Base-by-base conservation (phyloP, 257 asterid species). In the Scutellaria minor region DNA sequence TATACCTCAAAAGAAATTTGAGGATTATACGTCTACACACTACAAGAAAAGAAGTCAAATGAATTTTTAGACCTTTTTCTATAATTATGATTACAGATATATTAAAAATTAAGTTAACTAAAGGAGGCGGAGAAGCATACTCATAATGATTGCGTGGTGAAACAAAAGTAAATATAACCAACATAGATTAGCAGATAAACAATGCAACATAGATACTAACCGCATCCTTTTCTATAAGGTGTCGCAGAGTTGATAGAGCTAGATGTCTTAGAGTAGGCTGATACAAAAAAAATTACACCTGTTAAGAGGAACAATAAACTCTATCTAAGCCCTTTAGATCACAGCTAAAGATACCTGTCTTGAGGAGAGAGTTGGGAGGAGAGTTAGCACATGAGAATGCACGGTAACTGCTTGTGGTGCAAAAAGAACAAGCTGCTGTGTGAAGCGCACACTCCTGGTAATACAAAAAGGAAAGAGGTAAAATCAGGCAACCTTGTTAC, bases 141-240 rank as follows among this genome's bases (percentile, higher is more conserved):
- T 66, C n/a, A 45, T n/a, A 18, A 27, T 6, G 46, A 37, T 27
- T 31, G 77, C 47, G 66, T 65, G 20, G 45, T 31, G 24, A 55
- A 64, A 60, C 63, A 68, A 61, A 18, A 60, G 63, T 52, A 14
- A n/a, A 56, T 48, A 59, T 63, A 66, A 69, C 37, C 14, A 47
- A 75, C 70, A 74, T 37, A 74, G 53, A 62, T 66, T 63, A 69
- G 51, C 41, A 74, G 53, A 55, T 45, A 35, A 61, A 48, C 61
- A 35, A 73, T 4, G 42, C 39, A 53, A 60, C 51, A 73, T 57
- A 56, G 71, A 45, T 75, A 87, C 99, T 86, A 68, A 95, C 99
- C 90, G 97, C 96, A 77, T 95, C 99, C 81, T 92, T 95, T 79
- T 95, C 99, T 78, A 95, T 85, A 61, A 95, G 99, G 87, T 95